Conservation (phyloP, 1,284 basidiomycete species). For the Heliocybe sulcata region DNA sequence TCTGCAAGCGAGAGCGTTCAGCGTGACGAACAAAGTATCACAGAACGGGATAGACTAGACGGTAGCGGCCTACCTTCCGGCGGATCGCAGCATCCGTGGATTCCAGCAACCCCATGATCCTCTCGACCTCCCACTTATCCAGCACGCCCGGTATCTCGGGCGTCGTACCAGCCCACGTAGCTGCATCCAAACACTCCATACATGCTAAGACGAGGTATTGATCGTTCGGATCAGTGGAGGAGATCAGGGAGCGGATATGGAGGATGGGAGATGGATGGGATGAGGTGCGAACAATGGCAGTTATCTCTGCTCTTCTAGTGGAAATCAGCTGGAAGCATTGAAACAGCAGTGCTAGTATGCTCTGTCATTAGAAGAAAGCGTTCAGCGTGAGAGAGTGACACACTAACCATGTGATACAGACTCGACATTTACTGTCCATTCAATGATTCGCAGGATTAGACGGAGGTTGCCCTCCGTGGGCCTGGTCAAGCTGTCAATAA, state of each 20-base stretch:
- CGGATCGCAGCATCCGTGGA: conserved; percentile 52
- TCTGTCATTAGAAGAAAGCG: too few relatives aligned
- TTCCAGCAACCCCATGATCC: conserved; percentile 57
- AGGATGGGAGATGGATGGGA: conserved; percentile 29
- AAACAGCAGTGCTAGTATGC: conserved; percentile 37
- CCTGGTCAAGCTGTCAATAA: conserved; percentile 9
- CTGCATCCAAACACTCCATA: conserved; percentile 46
- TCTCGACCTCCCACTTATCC: conserved; percentile 63
- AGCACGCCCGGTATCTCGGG: conserved; percentile 41
- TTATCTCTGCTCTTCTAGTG: conserved; percentile 19
- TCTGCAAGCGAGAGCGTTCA: too few relatives aligned
- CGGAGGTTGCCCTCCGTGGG: conserved; percentile 23
- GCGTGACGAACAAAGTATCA: too few relatives aligned
- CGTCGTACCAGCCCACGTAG: conserved; percentile 58
- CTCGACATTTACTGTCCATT: conserved; percentile 5
- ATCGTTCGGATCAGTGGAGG: conserved; percentile 49
- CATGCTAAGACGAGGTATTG: conserved; percentile 60
- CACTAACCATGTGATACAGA: not conserved
- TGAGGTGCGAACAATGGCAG: conserved; percentile 19
- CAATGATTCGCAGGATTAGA: conserved; percentile 35
- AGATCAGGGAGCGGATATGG: conserved; percentile 48
- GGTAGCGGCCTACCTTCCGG: conserved; percentile 49
- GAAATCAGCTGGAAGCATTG: conserved; percentile 46
- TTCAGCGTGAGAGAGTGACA: too few relatives aligned
- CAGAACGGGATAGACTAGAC: too few relatives aligned